Base-by-base conservation (phyloP, 202 grass and related monocot species). In the Bolboschoenoplectus hybrid region DNA sequence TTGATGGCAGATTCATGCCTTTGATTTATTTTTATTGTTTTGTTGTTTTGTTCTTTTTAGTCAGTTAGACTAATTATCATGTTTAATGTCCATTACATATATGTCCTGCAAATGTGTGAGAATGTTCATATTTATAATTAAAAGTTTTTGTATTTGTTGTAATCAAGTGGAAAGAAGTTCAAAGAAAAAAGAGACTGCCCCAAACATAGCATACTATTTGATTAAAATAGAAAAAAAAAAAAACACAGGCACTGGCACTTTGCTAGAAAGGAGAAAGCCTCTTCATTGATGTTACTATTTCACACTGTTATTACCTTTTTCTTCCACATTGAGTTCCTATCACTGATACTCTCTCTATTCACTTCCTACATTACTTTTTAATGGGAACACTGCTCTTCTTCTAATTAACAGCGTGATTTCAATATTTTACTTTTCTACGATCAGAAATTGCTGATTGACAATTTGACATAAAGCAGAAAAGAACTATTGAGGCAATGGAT, bases 31-130 rank as follows among this genome's bases (percentile, higher is more conserved):
- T 74, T 74, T 74, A 26, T 26, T n/a, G 14, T 60, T n/a, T 10
- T 35, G 1, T 34, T 72, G 7, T 32, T 74, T 32, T 49, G 36
- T 58, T 61, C 57, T 84, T 91, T 91, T 73, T 19, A 17, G 63
- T 34, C 19, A 10, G 45, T 3, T 76, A 34, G 75, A 75, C 75
- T 65, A 67, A 51, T 41, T 63, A 19, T 82, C 76, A 19, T 74
- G 4, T 57, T 58, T 51, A 64, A 14, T 83, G 71, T 76, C 73
- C 57, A 65, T 82, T 20, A 13, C 26, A 13, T 67, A 11, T 65
- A 11, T 65, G 8, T 7, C 19, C 16, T 65, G 34, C 8, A 16
- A 11, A 41, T 63, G 35, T 78, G 47, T 83, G 62, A 68, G 4
- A 83, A 83, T 83, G 32, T 43, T 60, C 19, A 39, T 45, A 46